Evolutionary conservation across 2,329 filamentous ascomycete genomes (phyloP).

Genomic region (Coleophoma crateriformis): DNA sequence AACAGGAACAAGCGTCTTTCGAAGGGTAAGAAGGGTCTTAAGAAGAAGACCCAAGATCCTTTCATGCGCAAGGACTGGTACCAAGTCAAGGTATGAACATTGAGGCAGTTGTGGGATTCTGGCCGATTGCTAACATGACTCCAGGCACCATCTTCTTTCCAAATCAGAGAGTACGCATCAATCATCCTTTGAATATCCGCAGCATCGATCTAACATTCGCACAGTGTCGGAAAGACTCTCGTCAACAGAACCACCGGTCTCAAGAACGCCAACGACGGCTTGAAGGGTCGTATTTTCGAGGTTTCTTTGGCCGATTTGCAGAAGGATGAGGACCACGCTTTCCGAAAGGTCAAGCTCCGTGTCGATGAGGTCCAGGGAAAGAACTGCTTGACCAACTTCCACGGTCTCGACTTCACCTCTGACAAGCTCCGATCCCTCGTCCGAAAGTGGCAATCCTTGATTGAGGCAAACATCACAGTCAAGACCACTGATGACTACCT

Average conservation of each 20-base stretch:
- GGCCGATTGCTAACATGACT: constrained; percentile 18
- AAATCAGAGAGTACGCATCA: constrained; percentile 76
- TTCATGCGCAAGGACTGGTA: constrained; percentile 99
- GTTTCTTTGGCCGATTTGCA: constrained; percentile 98
- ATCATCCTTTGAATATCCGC: constrained; percentile 6
- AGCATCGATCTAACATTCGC: constrained; percentile 29
- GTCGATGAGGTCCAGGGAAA: constrained; percentile 99
- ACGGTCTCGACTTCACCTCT: constrained; percentile 99
- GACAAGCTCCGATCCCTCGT: constrained; percentile 99
- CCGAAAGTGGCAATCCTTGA: constrained; percentile 99
- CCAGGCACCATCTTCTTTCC: constrained; percentile 91
- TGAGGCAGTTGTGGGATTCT: constrained; percentile 1
- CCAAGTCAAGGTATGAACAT: constrained; percentile 73
- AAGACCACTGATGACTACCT: constrained; percentile 99
- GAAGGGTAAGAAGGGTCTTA: constrained; percentile 99
- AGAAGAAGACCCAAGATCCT: constrained; percentile 98
- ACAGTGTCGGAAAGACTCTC: constrained; percentile 97
- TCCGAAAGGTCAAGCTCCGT: constrained; percentile 99
- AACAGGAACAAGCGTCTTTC: constrained; percentile 98
- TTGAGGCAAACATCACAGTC: constrained; percentile 99
- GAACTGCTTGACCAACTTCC: constrained; percentile 99
- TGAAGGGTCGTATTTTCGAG: constrained; percentile 99
- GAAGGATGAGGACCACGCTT: constrained; percentile 99
- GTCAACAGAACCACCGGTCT: constrained; percentile 99
- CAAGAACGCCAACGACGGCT: constrained; percentile 98